phyloP scores from a whole-genome alignment of 805 yeast species.

The Groenewaldozyma tartarivorans region DNA sequence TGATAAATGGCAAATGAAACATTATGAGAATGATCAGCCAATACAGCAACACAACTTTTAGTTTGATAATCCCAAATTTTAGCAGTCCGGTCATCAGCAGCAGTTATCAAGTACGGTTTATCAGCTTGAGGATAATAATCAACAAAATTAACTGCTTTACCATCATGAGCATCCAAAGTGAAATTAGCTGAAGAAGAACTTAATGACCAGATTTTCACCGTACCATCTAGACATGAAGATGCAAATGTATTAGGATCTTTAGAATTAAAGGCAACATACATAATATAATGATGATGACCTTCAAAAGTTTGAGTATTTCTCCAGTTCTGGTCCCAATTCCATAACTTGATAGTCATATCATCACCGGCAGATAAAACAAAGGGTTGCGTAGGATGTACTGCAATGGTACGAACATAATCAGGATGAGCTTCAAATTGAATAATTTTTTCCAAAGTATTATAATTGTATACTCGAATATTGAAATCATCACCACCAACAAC shows the following conservation, averaged over 20 bases:
- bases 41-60: conserved; percentile 85
- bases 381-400: conserved; percentile 91
- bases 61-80: conserved; percentile 97
- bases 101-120: conserved; percentile 88
- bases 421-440: conserved; percentile 97
- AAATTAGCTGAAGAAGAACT: conserved; percentile 84
- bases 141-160: conserved; percentile 90
- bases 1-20: conserved; percentile 97
- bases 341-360: conserved; percentile 81
- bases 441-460: conserved; percentile 90
- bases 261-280: conserved; percentile 92
- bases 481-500: conserved; percentile 95
- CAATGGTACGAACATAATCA: conserved; percentile 86
- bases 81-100: conserved; percentile 84
- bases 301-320: conserved; percentile 79
- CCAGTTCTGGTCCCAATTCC: conserved; percentile 99
- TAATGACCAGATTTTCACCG: conserved; percentile 94
- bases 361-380: conserved; percentile 83
- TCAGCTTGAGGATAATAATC: conserved; percentile 96
- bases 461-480: conserved; percentile 86
- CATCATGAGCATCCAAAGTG: conserved; percentile 82
- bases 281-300: conserved; percentile 93
- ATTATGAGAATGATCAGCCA: conserved; percentile 88
- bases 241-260: conserved; percentile 97
- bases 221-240: conserved; percentile 90